Evolutionary conservation across 129 eudicot species (phyloP).

Genomic region (Arctium lappa): DNA sequence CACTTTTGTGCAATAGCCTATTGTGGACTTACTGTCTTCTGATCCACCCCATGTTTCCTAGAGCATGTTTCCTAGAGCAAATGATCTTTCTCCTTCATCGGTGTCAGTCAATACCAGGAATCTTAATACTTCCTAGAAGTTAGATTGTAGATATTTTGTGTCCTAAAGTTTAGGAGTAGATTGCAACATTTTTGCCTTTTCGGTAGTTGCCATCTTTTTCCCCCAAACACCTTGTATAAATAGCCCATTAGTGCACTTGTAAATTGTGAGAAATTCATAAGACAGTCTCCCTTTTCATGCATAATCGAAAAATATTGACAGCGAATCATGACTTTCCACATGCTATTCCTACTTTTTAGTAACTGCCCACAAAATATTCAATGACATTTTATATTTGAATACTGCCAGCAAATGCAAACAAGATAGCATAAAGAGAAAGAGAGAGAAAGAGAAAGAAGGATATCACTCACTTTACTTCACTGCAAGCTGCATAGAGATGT

Average conservation of each 20-base stretch:
- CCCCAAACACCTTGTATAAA: background rate
- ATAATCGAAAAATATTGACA: background rate
- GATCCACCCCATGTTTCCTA: too few species aligned
- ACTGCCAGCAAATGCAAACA: background rate
- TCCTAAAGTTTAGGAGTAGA: background rate
- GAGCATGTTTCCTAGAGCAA: background rate
- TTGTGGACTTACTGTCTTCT: too few species aligned
- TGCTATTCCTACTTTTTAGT: background rate
- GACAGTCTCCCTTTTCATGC: background rate
- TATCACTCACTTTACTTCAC: slow-evolving; percentile 66
- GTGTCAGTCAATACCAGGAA: background rate
- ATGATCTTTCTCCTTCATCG: background rate
- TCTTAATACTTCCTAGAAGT: background rate
- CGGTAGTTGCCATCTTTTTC: background rate
- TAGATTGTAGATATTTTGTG: background rate
- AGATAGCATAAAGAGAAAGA: background rate
- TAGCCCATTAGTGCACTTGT: background rate
- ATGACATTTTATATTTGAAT: slow-evolving; percentile 3
- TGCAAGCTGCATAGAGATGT: slow-evolving; percentile 70
- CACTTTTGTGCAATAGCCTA: too few species aligned
- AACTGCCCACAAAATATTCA: background rate
- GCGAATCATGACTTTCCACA: background rate
- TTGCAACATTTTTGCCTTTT: background rate
- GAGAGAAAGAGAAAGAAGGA: slow-evolving; percentile 1
- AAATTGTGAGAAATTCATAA: background rate